phyloP scores from a whole-genome alignment of 352 stramenopile genomes.

The Globisporangium cederbergense region DNA sequence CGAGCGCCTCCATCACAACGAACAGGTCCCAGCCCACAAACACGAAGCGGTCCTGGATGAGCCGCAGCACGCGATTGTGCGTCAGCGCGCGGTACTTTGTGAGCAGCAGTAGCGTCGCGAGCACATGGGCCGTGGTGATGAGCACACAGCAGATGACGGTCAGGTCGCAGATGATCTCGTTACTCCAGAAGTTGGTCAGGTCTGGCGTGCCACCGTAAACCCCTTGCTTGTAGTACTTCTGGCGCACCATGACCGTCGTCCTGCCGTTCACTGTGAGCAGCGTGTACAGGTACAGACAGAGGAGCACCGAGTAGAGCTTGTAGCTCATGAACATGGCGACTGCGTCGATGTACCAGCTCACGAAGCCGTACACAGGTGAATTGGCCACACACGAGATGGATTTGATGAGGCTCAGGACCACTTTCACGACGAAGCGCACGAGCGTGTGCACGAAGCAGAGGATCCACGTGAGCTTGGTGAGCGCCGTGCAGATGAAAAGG shows the following conservation, averaged over 20 bases:
- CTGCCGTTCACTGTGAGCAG: constrained; percentile 18
- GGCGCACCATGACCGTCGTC: constrained; percentile 23
- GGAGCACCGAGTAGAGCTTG: constrained; percentile 30
- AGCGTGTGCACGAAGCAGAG: constrained; percentile 46
- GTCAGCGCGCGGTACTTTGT: constrained; percentile 8
- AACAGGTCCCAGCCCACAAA: constrained; percentile 38
- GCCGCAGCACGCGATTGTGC: constrained; percentile 25
- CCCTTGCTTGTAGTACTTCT: constrained; percentile 4
- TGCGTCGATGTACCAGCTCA: constrained; percentile 8
- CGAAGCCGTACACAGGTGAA: constrained; percentile 9
- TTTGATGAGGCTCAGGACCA: constrained; percentile 14
- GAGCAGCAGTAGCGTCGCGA: not conserved
- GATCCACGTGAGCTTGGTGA: constrained; percentile 50
- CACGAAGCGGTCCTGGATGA: constrained; percentile 32
- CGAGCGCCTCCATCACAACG: constrained; percentile 27
- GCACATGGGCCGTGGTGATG: not conserved
- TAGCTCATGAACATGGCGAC: constrained; percentile 23
- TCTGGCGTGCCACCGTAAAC: constrained; percentile 24
- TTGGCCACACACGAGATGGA: constrained; percentile 46
- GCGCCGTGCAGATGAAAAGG: constrained; percentile 40
- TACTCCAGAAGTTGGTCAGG: constrained; percentile 26
- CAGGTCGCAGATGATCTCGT: constrained; percentile 23
- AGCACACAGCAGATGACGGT: constrained; percentile 15
- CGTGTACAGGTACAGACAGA: constrained; percentile 20
- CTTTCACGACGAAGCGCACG: constrained; percentile 27